phyloP scores from a whole-genome alignment of 176 grass and related monocot genomes.

The Echinochloa phyllopogon region DNA sequence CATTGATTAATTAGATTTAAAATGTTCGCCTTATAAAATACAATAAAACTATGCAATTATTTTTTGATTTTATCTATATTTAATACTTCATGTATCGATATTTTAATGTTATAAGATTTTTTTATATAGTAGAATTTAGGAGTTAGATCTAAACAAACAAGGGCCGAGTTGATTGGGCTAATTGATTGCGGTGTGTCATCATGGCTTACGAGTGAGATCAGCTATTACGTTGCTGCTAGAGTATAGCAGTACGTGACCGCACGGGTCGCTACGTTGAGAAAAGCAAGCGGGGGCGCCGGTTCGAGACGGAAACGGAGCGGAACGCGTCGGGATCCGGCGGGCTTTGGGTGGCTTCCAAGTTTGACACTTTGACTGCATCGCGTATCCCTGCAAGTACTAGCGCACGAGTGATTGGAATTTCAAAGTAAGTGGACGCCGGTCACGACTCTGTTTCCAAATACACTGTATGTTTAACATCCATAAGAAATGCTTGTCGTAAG shows the following conservation, averaged over 20 bases:
- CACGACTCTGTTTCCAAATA: no score
- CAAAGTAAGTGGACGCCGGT: no score
- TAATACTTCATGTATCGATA: no score
- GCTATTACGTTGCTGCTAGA: neutral
- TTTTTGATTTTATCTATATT: no score
- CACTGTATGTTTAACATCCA: no score
- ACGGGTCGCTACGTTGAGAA: neutral
- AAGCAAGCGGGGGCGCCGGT: neutral
- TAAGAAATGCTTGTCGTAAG: no score
- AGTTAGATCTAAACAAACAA: no score
- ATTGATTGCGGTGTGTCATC: constrained; percentile 21
- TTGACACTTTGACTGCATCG: neutral
- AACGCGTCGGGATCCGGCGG: neutral
- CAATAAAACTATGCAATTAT: no score
- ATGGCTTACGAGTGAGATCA: constrained; percentile 37
- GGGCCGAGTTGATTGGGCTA: neutral
- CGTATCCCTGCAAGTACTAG: neutral
- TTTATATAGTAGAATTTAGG: no score
- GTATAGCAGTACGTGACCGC: neutral
- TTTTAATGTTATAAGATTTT: no score
- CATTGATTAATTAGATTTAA: no score
- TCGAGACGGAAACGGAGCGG: neutral
- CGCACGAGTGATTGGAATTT: neutral
- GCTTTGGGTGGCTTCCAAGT: neutral
- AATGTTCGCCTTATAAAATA: no score